Evolutionary conservation across 345 rosid genomes (phyloP).

Genomic region (Euphorbia pulcherrima): DNA sequence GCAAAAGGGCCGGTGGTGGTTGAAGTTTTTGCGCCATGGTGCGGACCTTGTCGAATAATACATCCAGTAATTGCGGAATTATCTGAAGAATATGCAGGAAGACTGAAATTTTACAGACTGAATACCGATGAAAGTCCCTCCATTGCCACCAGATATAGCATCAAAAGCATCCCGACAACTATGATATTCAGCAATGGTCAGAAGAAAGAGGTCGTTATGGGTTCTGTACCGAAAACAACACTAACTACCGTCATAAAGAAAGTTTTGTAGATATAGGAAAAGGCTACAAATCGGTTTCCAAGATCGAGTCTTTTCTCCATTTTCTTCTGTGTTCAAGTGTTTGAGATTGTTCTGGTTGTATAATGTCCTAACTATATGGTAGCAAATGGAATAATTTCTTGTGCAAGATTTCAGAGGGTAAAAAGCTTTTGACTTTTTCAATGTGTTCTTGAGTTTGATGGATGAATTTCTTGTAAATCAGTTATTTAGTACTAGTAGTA

Average conservation of each 20-base stretch:
- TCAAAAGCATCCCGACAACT: conserved; percentile 66
- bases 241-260: conserved; percentile 55
- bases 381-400: neutral
- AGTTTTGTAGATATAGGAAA: conserved; percentile 41
- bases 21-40: conserved; percentile 85
- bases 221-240: conserved; percentile 72
- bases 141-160: conserved; percentile 51
- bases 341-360: neutral
- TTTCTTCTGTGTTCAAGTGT: neutral
- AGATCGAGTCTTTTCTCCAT: neutral
- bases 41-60: conserved; percentile 78
- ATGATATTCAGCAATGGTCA: conserved; percentile 61
- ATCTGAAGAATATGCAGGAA: conserved; percentile 53
- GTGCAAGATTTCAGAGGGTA: neutral
- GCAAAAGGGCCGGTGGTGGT: conserved; percentile 55
- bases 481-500: too few relatives aligned
- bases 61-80: conserved; percentile 57
- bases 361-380: neutral
- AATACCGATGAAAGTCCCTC: conserved; percentile 67
- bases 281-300: neutral
- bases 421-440: neutral
- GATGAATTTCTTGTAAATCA: too few relatives aligned
- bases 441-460: neutral
- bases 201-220: conserved; percentile 67
- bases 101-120: conserved; percentile 61